phyloP scores from a whole-genome alignment of 306 rosid species.

The Vigna trinervia region DNA sequence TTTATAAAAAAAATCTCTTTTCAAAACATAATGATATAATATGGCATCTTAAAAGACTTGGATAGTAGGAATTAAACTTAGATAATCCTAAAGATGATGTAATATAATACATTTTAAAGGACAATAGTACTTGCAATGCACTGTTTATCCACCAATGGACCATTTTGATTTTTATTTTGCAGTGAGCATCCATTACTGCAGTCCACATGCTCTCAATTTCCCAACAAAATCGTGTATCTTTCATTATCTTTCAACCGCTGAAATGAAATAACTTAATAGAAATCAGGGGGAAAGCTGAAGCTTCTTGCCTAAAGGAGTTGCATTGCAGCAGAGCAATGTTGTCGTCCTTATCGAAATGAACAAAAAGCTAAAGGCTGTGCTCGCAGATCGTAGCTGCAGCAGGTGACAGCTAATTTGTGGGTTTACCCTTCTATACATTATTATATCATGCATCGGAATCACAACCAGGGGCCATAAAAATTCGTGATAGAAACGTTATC shows the following conservation, averaged over 20 bases:
- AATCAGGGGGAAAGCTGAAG: slow-evolving; percentile 42
- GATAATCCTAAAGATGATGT: no score
- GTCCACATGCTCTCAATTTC: background rate
- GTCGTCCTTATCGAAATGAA: slow-evolving; percentile 54
- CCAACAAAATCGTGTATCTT: background rate
- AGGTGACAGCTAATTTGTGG: slow-evolving; percentile 31
- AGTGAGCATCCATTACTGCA: background rate
- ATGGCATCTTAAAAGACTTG: no score
- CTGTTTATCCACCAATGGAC: background rate
- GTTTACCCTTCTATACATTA: slow-evolving; percentile 37
- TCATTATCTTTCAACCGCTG: background rate
- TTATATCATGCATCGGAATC: slow-evolving; percentile 40
- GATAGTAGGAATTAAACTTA: no score
- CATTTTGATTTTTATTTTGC: background rate
- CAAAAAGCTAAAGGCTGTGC: slow-evolving; percentile 28
- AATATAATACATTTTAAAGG: no score
- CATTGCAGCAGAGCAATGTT: slow-evolving; percentile 35
- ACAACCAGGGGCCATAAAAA: slow-evolving; percentile 49
- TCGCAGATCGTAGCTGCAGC: slow-evolving; percentile 8
- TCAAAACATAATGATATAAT: no score
- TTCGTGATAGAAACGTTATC: slow-evolving; percentile 25
- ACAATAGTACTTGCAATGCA: no score
- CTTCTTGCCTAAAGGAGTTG: slow-evolving; percentile 48
- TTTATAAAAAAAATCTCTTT: no score
- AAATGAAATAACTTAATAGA: background rate